Base-by-base conservation (phyloP, 2,329 filamentous ascomycete genomes). In the Fusarium burgessii region DNA sequence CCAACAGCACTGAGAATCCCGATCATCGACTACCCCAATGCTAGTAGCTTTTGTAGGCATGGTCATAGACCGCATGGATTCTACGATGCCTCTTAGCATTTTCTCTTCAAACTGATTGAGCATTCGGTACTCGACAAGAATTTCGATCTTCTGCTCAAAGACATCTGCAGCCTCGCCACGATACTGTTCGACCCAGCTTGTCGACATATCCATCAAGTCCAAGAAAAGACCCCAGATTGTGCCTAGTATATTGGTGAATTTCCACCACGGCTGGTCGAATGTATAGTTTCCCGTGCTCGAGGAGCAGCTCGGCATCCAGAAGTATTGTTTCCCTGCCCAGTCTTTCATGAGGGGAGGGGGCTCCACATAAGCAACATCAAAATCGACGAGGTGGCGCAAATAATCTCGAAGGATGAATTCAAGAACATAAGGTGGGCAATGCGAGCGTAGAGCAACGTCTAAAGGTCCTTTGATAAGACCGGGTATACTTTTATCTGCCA, bases 281-380 rank as follows among this genome's bases (percentile, higher is more conserved):
- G n/a, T 41, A 15, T 14, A 3, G 15, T 15, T 17, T 36, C 13
- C 14, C 4, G 14, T 15, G 23, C 13, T 14, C 13, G 9, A 17
- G 35, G 9, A 2, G 5, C 35, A 3, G 15, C 14, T 36, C 3
- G n/a, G 40, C 8, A 8, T 6, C 17, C 5, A 9, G 18, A 38
- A 38, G 36, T 11, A 18, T 20, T 41, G 7, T 23, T n/a, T 18
- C 8, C 59, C 20, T 33, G 32, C 54, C 60, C 60, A 62, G 6
- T 17, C 20, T 1, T 11, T 2, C 38, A 51, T 51, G 7, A 9
- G 18, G 7, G 25, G 2, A 3, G 45, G 45, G 5, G 25, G 33
- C 1, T 5, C 2, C 0, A 20, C 0, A 14, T 9, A 15, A 11
- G 7, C 17, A 17, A 8, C 6, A 5, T 9, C 45, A 32, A 20